These are phyloP conservation scores for Zygoascus sp. DNA, from an alignment of 1,139 yeast species.

Conservation along the genomic window DNA sequence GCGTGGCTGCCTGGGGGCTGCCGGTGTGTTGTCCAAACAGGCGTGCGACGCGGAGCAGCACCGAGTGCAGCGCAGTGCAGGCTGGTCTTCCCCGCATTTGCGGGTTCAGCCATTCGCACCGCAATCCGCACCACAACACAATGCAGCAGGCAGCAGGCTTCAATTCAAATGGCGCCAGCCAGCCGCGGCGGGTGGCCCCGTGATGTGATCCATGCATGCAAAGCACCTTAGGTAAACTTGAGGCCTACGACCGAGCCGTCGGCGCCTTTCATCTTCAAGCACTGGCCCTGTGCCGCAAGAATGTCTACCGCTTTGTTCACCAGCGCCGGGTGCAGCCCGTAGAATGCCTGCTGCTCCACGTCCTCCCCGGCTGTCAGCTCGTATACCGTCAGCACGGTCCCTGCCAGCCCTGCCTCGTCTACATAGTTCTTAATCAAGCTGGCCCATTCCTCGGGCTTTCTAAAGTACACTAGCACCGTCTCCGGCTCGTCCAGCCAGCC, in stretches of 20 bases:
- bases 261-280: constrained; percentile 32
- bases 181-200: too few relatives aligned
- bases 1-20: too few relatives aligned
- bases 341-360: constrained; percentile 53
- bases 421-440: constrained; percentile 56
- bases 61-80: not conserved
- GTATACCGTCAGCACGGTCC: constrained; percentile 73
- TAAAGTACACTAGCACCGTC: constrained; percentile 58
- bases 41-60: too few relatives aligned
- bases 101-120: not conserved
- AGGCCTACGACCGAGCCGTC: constrained; percentile 35
- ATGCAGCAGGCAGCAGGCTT: not conserved
- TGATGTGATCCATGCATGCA: too few relatives aligned
- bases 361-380: constrained; percentile 68
- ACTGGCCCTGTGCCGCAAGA: constrained; percentile 56
- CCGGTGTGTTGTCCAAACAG: too few relatives aligned
- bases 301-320: constrained; percentile 53
- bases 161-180: not conserved
- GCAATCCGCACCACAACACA: not conserved
- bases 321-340: constrained; percentile 56
- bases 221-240: constrained; percentile 27
- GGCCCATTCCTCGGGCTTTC: constrained; percentile 74
- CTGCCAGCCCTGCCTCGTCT: constrained; percentile 68
- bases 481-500: constrained; percentile 38
- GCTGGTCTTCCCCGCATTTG: not conserved